Percentiles rank a stretch among this genome's conserved stretches.
phyloP scores from a whole-genome alignment of 2,329 filamentous ascomycete genomes.

The Lachnellula hyalina region DNA sequence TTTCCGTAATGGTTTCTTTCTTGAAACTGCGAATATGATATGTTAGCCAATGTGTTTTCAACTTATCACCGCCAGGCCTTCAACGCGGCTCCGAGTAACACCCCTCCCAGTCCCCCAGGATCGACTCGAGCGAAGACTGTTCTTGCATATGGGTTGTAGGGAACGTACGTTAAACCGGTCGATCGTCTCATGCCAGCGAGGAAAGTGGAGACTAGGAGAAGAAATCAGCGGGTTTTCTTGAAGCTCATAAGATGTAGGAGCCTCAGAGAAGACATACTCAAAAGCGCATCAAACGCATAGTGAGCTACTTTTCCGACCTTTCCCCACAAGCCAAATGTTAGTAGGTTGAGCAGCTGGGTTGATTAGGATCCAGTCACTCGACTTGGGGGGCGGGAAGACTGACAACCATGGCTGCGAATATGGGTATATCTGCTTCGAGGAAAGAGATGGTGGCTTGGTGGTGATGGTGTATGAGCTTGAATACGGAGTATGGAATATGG shows the following conservation, averaged over 20 bases:
- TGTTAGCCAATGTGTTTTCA: slow-evolving; percentile 38
- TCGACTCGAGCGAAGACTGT: neutral
- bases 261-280: slow-evolving; percentile 54
- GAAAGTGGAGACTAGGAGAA: slow-evolving; percentile 77
- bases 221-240: slow-evolving; percentile 17
- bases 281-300: slow-evolving; percentile 92
- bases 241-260: neutral
- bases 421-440: neutral
- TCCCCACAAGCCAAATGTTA: slow-evolving; percentile 62
- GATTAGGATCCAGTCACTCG: slow-evolving; percentile 39
- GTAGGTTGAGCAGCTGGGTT: slow-evolving; percentile 57
- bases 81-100: slow-evolving; percentile 12
- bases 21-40: slow-evolving; percentile 62
- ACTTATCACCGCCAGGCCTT: slow-evolving; percentile 24
- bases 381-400: slow-evolving; percentile 20
- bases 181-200: slow-evolving; percentile 96
- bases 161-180: slow-evolving; percentile 93
- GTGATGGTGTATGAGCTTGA: neutral
- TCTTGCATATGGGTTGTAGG: neutral
- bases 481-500: neutral
- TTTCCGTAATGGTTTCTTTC: slow-evolving; percentile 78
- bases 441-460: neutral
- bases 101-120: neutral
- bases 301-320: slow-evolving; percentile 92
- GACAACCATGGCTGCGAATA: slow-evolving; percentile 36